These are phyloP conservation scores for Monosporozyma unispora DNA, from an alignment of 805 yeast genomes.

Conservation along the genomic window DNA sequence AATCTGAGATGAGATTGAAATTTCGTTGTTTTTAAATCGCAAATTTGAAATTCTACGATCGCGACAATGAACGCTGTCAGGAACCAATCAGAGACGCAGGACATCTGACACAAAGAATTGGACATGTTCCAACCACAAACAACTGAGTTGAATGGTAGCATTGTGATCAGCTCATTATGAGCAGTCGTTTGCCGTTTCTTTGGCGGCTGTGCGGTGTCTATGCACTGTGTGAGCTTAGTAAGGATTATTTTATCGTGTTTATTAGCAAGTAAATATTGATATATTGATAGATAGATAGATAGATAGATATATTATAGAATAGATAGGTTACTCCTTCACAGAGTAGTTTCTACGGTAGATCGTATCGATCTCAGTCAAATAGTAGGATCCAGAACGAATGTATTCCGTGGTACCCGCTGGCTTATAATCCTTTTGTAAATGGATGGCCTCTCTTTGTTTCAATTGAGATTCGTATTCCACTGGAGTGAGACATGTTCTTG, in stretches of 20 bases:
- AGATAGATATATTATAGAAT: neutral
- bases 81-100: neutral
- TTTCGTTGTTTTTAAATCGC: neutral
- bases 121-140: neutral
- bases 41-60: neutral
- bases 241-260: no score
- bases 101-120: neutral
- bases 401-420: slow-evolving; percentile 75
- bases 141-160: neutral
- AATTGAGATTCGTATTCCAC: slow-evolving; percentile 74
- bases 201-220: neutral
- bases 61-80: neutral
- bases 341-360: slow-evolving; percentile 78
- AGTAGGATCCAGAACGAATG: slow-evolving; percentile 69
- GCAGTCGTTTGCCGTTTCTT: neutral
- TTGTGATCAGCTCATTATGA: neutral
- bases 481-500: slow-evolving; percentile 62
- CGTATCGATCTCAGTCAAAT: slow-evolving; percentile 76
- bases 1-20: neutral
- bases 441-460: slow-evolving; percentile 80
- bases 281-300: neutral
- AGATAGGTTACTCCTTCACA: slow-evolving; percentile 50
- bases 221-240: no score
- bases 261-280: neutral
- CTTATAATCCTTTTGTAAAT: slow-evolving; percentile 65